A percentile compares a stretch with the other conserved stretches of the same genome.
Evolutionary conservation across 768 basidiomycete genomes (phyloP).

Genomic region (Lentinula detonsa): DNA sequence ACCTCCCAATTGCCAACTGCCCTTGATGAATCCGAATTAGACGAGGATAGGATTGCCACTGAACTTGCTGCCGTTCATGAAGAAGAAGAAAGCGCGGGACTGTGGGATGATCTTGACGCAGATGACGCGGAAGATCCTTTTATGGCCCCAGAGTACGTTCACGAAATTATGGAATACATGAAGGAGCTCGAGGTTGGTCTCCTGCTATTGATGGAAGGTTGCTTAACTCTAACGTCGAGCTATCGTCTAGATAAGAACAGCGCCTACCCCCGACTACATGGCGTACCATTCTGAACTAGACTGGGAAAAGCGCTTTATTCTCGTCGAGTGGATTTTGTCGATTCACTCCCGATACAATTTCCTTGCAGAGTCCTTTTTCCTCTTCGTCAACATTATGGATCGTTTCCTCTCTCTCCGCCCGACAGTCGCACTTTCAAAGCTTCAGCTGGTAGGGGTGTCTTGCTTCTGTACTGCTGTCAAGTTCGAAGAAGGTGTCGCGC

Average conservation of each 20-base stretch:
- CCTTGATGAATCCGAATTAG: slow-evolving; percentile 30
- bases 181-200: slow-evolving; percentile 75
- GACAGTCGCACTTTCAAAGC: slow-evolving; percentile 82
- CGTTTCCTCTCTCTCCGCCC: slow-evolving; percentile 72
- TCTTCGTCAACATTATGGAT: slow-evolving; percentile 90
- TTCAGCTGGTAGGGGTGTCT: slow-evolving; percentile 93
- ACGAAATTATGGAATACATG: slow-evolving; percentile 91
- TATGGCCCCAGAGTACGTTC: slow-evolving; percentile 96
- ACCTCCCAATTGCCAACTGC: slow-evolving; percentile 20
- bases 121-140: slow-evolving; percentile 91
- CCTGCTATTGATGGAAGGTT: neutral
- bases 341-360: slow-evolving; percentile 91
- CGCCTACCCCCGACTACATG: slow-evolving; percentile 96
- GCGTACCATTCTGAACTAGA: slow-evolving; percentile 87
- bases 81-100: slow-evolving; percentile 56
- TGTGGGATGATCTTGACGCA: slow-evolving; percentile 90
- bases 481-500: slow-evolving; percentile 93
- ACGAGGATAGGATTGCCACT: slow-evolving; percentile 39
- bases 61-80: slow-evolving; percentile 44
- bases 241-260: slow-evolving; percentile 53
- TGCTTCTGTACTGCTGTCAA: slow-evolving; percentile 93
- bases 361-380: slow-evolving; percentile 91
- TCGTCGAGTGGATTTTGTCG: slow-evolving; percentile 96
- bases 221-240: slow-evolving; percentile 6
- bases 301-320: slow-evolving; percentile 94